phyloP scores from a whole-genome alignment of 306 rosid genomes.

The Senna siamea region DNA sequence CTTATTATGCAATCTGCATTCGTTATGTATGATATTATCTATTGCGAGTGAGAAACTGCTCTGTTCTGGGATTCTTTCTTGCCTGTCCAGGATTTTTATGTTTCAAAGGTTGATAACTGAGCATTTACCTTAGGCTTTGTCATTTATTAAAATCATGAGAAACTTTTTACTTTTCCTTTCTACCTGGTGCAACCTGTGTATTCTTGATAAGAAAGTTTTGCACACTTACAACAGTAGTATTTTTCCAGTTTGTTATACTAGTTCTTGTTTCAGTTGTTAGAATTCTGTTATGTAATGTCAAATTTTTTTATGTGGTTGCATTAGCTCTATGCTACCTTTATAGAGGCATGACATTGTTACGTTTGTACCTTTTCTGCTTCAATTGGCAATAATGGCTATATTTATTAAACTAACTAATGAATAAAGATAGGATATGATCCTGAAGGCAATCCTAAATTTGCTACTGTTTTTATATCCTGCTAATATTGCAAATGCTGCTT shows the following conservation, averaged over 20 bases:
- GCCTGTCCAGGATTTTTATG: slow-evolving; percentile 21
- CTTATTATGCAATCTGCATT: slow-evolving; percentile 10
- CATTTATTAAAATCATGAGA: slow-evolving; percentile 17
- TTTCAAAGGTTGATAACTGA: background rate
- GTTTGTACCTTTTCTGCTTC: slow-evolving; percentile 11
- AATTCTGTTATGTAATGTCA: no score
- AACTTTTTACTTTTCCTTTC: background rate
- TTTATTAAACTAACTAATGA: slow-evolving; percentile 1
- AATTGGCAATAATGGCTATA: slow-evolving; percentile 2
- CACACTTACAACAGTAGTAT: background rate
- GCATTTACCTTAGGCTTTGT: slow-evolving; percentile 9
- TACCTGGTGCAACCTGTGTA: slow-evolving; percentile 3
- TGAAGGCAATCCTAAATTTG: background rate
- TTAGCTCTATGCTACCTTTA: background rate
- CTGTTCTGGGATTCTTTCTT: slow-evolving; percentile 12
- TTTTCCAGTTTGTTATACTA: slow-evolving; percentile 6
- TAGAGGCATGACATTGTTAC: background rate
- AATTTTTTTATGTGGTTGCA: no score
- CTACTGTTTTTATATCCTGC: slow-evolving; percentile 6
- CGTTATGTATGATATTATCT: background rate
- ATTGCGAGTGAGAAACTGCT: background rate
- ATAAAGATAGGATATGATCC: background rate
- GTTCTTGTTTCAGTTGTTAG: no score
- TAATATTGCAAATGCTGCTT: slow-evolving; percentile 20
- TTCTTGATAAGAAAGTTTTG: background rate